phyloP scores from a whole-genome alignment of 495 filamentous ascomycete genomes.

The Articulospora tetracladia region DNA sequence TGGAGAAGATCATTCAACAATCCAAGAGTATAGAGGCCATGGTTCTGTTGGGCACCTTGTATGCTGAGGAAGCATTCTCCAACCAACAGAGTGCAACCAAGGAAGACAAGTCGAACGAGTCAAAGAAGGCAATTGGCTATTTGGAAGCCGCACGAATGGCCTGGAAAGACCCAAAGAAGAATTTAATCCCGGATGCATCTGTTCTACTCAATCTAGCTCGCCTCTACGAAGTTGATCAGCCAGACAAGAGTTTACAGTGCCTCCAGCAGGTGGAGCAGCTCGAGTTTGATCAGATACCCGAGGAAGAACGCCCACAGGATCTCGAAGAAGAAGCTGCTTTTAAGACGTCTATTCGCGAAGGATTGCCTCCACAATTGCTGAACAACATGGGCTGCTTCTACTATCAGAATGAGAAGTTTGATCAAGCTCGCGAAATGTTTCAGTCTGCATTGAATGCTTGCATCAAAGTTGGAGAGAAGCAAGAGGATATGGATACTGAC shows the following conservation, averaged over 20 bases:
- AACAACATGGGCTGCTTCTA: conserved; percentile 98
- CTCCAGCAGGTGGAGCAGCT: conserved; percentile 85
- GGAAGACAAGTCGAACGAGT: conserved; percentile 80
- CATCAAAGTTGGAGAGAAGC: conserved; percentile 65
- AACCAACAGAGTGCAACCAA: conserved; percentile 66
- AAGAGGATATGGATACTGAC: conserved; percentile 72
- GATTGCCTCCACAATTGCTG: conserved; percentile 81
- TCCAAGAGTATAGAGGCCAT: conserved; percentile 86
- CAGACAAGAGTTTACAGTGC: conserved; percentile 89
- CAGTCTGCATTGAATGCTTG: conserved; percentile 86
- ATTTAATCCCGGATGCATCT: conserved; percentile 70
- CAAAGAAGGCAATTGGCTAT: conserved; percentile 76
- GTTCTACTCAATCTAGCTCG: conserved; percentile 91
- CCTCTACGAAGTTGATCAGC: conserved; percentile 78
- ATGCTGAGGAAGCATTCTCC: conserved; percentile 89
- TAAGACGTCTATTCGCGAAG: conserved; percentile 59
- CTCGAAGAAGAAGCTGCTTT: conserved; percentile 56
- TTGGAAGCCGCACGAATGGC: conserved; percentile 80
- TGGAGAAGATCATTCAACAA: conserved; percentile 89
- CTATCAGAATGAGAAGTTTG: conserved; percentile 79
- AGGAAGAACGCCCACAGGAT: conserved; percentile 63
- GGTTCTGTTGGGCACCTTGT: conserved; percentile 81
- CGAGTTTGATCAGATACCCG: conserved; percentile 68
- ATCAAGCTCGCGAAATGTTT: conserved; percentile 78
- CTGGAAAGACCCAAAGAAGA: conserved; percentile 87